Conservation (phyloP, 2,329 filamentous ascomycete species). For the Rosellinia necatrix region DNA sequence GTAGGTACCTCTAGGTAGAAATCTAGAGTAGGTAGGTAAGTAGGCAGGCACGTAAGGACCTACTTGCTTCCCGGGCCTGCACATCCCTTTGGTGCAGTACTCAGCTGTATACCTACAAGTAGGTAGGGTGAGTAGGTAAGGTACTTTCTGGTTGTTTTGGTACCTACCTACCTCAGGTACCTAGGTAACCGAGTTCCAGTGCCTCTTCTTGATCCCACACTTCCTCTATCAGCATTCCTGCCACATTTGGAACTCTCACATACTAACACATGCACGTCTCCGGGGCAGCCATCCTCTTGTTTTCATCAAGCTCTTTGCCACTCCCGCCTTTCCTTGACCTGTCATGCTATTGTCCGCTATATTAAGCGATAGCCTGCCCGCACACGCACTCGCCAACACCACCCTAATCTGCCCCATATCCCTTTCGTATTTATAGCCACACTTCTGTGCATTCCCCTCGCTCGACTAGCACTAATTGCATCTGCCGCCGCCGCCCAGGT, state of each 20-base stretch:
- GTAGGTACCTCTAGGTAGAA: too few relatives aligned
- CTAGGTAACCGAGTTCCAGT: too few relatives aligned
- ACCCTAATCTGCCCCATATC: not conserved
- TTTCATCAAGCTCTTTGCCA: conserved; percentile 8
- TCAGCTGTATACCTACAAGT: too few relatives aligned
- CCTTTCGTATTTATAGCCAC: conserved; percentile 10
- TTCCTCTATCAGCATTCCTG: conserved; percentile 21
- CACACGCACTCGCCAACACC: not conserved
- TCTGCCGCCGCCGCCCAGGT: not conserved
- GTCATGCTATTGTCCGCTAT: conserved; percentile 1
- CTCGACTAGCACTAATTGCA: conserved; percentile 13
- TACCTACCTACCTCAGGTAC: too few relatives aligned
- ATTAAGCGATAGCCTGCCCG: not conserved
- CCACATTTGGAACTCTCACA: not conserved
- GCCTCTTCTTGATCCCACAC: conserved; percentile 7
- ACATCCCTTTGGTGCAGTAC: too few relatives aligned
- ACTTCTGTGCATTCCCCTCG: conserved; percentile 4
- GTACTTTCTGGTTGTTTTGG: too few relatives aligned
- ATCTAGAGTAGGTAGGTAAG: too few relatives aligned
- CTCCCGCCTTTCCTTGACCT: conserved; percentile 4
- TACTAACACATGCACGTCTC: conserved; percentile 4
- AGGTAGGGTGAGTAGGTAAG: too few relatives aligned
- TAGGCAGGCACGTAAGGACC: not conserved
- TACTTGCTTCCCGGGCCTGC: too few relatives aligned
- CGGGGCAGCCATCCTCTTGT: conserved; percentile 7